These are phyloP conservation scores for Trichoderma hamatum DNA, from an alignment of 2,329 filamentous ascomycete species.

Conservation along the genomic window DNA sequence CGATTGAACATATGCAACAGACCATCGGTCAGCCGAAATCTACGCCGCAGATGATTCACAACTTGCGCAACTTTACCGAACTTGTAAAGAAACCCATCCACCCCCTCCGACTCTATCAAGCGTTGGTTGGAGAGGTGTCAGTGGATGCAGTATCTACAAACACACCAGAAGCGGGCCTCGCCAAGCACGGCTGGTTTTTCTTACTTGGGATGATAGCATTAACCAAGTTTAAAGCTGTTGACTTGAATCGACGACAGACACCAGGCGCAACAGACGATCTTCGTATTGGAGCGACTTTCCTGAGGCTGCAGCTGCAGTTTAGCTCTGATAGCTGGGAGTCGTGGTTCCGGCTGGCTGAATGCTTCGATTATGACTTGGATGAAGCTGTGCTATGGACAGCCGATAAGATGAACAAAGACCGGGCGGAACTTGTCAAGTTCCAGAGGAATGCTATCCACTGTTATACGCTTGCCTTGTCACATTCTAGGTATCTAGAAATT, in stretches of 20 bases:
- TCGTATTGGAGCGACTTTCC: slow-evolving; percentile 77
- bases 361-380: slow-evolving; percentile 84
- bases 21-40: slow-evolving; percentile 79
- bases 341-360: slow-evolving; percentile 86
- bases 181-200: slow-evolving; percentile 88
- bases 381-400: slow-evolving; percentile 87
- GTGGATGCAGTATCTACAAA: slow-evolving; percentile 73
- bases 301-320: slow-evolving; percentile 81
- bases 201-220: slow-evolving; percentile 85
- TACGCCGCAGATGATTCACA: slow-evolving; percentile 80
- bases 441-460: slow-evolving; percentile 84
- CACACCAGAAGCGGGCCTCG: slow-evolving; percentile 69
- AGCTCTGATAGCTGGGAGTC: slow-evolving; percentile 83
- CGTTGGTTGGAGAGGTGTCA: slow-evolving; percentile 76
- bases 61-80: slow-evolving; percentile 78
- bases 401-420: slow-evolving; percentile 87
- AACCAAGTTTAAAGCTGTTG: slow-evolving; percentile 76
- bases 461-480: slow-evolving; percentile 64
- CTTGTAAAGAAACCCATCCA: slow-evolving; percentile 85
- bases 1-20: slow-evolving; percentile 91
- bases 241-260: slow-evolving; percentile 72
- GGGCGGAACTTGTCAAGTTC: slow-evolving; percentile 70
- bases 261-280: slow-evolving; percentile 82
- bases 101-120: slow-evolving; percentile 76
- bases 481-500: slow-evolving; percentile 52